phyloP scores from a whole-genome alignment of 225 moss, liverwort and hornwort species.

The Pseudisothecium myosuroides region DNA sequence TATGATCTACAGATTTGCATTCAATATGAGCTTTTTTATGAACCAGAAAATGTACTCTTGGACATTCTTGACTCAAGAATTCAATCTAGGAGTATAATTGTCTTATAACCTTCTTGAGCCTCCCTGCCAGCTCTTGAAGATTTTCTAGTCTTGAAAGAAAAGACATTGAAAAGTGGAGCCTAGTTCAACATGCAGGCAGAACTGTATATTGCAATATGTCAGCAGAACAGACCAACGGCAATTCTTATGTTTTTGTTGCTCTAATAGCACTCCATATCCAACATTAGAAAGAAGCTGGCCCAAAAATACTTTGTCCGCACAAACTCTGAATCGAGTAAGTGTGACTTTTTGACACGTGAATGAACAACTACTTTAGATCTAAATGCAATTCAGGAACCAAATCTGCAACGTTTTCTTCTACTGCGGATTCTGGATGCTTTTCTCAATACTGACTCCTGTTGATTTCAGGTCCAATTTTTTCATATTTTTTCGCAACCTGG shows the following conservation, averaged over 20 bases:
- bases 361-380: background rate
- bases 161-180: background rate
- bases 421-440: background rate
- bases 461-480: background rate
- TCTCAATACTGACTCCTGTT: background rate
- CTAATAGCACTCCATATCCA: background rate
- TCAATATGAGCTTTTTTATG: too few relatives aligned
- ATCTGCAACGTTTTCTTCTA: background rate
- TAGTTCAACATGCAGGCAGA: background rate
- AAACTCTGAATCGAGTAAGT: background rate
- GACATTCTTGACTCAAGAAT: background rate
- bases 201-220: background rate
- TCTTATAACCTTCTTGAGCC: background rate
- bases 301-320: background rate
- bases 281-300: background rate
- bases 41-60: background rate
- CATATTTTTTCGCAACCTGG: too few relatives aligned
- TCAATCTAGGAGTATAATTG: background rate
- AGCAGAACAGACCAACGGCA: background rate
- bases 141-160: background rate
- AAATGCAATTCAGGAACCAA: background rate
- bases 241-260: background rate
- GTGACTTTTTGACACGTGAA: background rate
- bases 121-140: background rate
- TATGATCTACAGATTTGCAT: background rate